phyloP scores from a whole-genome alignment of 1,139 yeast species.

The Magnusiomyces ingens region DNA sequence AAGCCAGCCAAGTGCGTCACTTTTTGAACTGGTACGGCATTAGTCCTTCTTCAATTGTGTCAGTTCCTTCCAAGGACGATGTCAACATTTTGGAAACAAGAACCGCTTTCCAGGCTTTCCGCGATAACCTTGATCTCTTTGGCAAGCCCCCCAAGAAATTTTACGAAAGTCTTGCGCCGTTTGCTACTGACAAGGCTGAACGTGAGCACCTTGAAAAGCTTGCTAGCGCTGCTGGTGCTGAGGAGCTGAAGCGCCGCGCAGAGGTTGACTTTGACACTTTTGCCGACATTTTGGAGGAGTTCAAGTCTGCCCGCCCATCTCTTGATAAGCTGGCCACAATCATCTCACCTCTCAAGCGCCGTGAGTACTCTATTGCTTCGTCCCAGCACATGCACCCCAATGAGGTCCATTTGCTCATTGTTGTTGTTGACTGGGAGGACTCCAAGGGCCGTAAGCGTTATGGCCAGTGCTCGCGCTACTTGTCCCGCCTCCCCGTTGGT shows the following conservation, averaged over 20 bases:
- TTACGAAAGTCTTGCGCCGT: constrained; percentile 73
- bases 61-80: constrained; percentile 66
- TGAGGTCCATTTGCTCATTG: constrained; percentile 85
- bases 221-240: constrained; percentile 78
- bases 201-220: constrained; percentile 54
- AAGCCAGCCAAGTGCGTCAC: constrained; percentile 52
- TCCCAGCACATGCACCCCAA: constrained; percentile 89
- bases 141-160: constrained; percentile 97
- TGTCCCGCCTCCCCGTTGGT: constrained; percentile 73
- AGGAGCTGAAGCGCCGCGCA: constrained; percentile 73
- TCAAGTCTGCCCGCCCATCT: constrained; percentile 77
- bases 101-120: constrained; percentile 73
- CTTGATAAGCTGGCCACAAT: constrained; percentile 63
- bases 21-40: constrained; percentile 70
- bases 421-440: constrained; percentile 95
- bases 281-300: constrained; percentile 74
- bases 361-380: constrained; percentile 98
- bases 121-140: constrained; percentile 76
- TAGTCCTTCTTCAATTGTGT: constrained; percentile 59
- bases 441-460: constrained; percentile 76
- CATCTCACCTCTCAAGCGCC: constrained; percentile 84
- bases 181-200: constrained; percentile 64
- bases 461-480: constrained; percentile 91
- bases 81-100: constrained; percentile 54
- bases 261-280: constrained; percentile 79